A percentile compares a stretch with the other conserved stretches of the same genome.
Conservation (phyloP, 139 green algal genomes). For the Coelastrella sp. region DNA sequence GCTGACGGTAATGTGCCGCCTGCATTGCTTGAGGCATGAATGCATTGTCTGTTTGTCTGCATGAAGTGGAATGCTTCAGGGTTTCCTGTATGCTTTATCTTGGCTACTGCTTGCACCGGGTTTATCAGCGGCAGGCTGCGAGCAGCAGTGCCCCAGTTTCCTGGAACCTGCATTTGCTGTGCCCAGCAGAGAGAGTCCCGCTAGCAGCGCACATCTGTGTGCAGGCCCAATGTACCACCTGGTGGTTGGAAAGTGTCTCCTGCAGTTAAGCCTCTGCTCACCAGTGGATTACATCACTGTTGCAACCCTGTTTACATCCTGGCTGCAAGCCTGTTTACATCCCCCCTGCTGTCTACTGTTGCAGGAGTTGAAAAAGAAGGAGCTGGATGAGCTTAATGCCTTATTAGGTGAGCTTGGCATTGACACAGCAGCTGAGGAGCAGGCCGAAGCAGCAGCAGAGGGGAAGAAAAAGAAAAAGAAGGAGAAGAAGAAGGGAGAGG, state of each 20-base stretch:
- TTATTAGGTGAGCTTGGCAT: conserved; percentile 74
- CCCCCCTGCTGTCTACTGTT: background rate
- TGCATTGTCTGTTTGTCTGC: no score
- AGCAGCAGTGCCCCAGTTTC: no score
- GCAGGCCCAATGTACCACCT: background rate
- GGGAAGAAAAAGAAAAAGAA: conserved; percentile 71
- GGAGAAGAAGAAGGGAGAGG: conserved; percentile 47
- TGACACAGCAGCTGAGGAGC: conserved; percentile 36
- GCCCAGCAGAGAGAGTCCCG: no score
- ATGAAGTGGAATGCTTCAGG: no score
- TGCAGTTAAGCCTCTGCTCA: background rate
- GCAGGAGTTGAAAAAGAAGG: conserved; percentile 82
- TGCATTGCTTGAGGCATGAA: background rate
- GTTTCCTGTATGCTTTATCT: no score
- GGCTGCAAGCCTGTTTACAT: background rate
- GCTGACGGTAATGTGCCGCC: background rate
- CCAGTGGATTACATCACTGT: background rate
- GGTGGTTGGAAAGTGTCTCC: background rate
- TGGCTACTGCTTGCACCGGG: no score
- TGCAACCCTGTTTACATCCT: no score
- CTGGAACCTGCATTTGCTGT: no score
- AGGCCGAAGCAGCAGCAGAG: conserved; percentile 27
- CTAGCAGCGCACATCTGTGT: no score
- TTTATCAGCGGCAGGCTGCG: no score
- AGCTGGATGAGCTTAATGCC: conserved; percentile 76